phyloP scores from a whole-genome alignment of 2,329 filamentous ascomycete species.

The Nemania bipapillata region DNA sequence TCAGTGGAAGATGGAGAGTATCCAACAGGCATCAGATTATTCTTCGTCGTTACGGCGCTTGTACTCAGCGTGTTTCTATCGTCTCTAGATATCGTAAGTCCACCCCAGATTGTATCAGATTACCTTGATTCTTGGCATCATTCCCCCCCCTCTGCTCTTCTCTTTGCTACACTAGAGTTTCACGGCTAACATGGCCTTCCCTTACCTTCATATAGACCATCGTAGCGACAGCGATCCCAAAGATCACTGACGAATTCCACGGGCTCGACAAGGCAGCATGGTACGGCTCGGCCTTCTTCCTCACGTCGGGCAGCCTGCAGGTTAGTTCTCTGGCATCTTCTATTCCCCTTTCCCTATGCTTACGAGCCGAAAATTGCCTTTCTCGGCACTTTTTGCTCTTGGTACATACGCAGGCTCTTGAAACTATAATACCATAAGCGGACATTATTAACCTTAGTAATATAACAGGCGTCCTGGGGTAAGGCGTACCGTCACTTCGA shows the following conservation, averaged over 20 bases:
- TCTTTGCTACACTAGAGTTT: no score
- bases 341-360: no score
- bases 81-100: slow-evolving; percentile 58
- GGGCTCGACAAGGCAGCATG: slow-evolving; percentile 56
- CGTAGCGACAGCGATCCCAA: slow-evolving; percentile 51
- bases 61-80: slow-evolving; percentile 62
- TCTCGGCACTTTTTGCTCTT: no score
- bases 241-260: slow-evolving; percentile 51
- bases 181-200: slow-evolving; percentile 5
- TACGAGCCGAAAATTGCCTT: no score
- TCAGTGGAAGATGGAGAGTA: slow-evolving; percentile 52
- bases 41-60: slow-evolving; percentile 61
- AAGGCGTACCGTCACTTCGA: slow-evolving; percentile 52
- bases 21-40: slow-evolving; percentile 54
- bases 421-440: no score
- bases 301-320: slow-evolving; percentile 49
- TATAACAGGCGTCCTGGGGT: no score
- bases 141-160: no score
- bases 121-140: neutral
- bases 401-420: slow-evolving; percentile 13
- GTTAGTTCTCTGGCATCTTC: no score
- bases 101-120: neutral
- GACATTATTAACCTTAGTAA: no score
- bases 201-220: slow-evolving; percentile 39
- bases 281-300: slow-evolving; percentile 55